Evolutionary conservation across 331 rosid genomes (phyloP).

Genomic region (Ulmus americana): DNA sequence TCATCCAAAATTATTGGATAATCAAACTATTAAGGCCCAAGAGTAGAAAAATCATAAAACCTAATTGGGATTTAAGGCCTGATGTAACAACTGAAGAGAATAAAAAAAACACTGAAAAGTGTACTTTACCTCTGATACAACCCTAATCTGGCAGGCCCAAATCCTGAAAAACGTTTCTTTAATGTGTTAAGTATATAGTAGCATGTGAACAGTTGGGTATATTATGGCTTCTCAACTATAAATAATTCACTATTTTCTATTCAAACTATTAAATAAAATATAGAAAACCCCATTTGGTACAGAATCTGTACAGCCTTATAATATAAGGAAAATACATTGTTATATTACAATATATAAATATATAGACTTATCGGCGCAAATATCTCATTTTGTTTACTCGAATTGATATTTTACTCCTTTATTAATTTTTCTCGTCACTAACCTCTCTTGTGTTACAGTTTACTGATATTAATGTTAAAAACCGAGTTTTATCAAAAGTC

Average conservation of each 20-base stretch:
- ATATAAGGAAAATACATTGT: background rate
- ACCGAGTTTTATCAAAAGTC: no score
- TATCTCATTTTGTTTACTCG: no score
- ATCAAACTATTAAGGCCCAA: background rate
- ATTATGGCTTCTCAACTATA: slow-evolving; percentile 5
- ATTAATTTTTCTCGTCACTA: no score
- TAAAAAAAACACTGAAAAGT: background rate
- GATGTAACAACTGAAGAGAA: slow-evolving; percentile 6
- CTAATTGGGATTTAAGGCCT: background rate
- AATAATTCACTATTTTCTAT: slow-evolving; percentile 1
- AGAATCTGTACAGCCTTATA: slow-evolving; percentile 19
- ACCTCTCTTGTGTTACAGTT: no score
- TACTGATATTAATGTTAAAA: no score
- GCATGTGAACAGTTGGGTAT: slow-evolving; percentile 17
- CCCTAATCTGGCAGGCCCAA: slow-evolving; percentile 12
- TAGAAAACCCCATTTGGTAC: background rate
- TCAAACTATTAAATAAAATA: background rate
- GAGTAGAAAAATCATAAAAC: background rate
- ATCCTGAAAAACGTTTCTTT: slow-evolving; percentile 11
- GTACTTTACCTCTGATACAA: background rate
- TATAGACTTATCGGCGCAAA: no score
- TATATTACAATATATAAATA: no score
- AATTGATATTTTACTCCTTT: no score
- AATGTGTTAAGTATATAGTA: background rate
- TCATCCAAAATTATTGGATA: no score